Evolutionary conservation across 768 basidiomycete species (phyloP), one percentile per base, ranked within the genome.

Genomic region (Suillus ampliporus): DNA sequence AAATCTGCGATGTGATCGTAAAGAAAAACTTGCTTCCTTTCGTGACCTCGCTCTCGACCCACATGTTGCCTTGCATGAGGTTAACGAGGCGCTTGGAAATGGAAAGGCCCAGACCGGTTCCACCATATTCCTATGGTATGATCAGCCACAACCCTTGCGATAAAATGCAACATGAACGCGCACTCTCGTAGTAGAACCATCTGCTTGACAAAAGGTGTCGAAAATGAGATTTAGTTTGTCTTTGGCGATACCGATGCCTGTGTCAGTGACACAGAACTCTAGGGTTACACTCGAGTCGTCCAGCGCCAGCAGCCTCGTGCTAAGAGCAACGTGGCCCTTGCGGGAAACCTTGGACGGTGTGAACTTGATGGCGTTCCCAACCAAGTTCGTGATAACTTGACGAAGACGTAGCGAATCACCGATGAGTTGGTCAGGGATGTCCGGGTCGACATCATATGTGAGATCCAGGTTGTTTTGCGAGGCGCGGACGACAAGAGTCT

Each of bases 221-320:
- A 99, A 99, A 74, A 99, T 99, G 71, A 99, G 82, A 72, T 96
- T 97, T 67, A 99, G 80, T 81, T 99, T 99, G 76, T 99, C 97
- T 74, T 95, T 95, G 61, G 97, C 95, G 74, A 99, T 99, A 58
- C 97, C 97, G 69, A 99, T 99, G 61, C 97, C 97, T 1, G 96
- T 98, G 72, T 99, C 97, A 58, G 91, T 90, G 23, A 99, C 96
- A 72, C 96, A 97, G 82, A 99, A 97, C 78, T 98, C 95, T 23
- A 99, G 81, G 31, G 93, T 95, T 28, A 95, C 93, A 63, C 86
- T 89, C 72, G 89, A 84, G 65, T 94, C 91, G 64, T 95, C 93
- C 65, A 89, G 76, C 6, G 89, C 88, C 48, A 94, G 78, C 62
- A 95, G 78, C 26, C 95, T 81, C 61, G 91, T 95, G 74, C 89